A percentile compares a stretch with the other conserved stretches of the same genome.
phyloP scores from a whole-genome alignment of 352 stramenopile species.

The Phytophthora colocasiae region DNA sequence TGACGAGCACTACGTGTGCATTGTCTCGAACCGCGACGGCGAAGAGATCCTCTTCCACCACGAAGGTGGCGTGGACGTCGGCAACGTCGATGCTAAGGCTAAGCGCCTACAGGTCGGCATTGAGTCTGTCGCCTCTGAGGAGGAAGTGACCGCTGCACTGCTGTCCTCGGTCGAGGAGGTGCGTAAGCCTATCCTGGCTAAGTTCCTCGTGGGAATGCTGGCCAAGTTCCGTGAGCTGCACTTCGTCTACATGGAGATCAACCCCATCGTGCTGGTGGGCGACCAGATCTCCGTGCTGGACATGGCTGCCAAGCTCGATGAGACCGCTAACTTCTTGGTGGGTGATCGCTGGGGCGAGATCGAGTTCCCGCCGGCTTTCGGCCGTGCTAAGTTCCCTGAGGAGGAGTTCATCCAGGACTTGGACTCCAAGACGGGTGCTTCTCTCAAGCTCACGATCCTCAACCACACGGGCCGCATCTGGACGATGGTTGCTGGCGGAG shows the following conservation, averaged over 20 bases:
- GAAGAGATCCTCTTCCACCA: conserved; percentile 98
- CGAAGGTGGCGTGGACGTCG: conserved; percentile 96
- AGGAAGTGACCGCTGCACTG: conserved; percentile 76
- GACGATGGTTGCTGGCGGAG: conserved; percentile 97
- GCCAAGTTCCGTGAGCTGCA: conserved; percentile 95
- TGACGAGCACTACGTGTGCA: conserved; percentile 98
- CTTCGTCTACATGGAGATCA: conserved; percentile 99
- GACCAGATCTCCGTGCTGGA: conserved; percentile 95
- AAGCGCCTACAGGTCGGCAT: conserved; percentile 89
- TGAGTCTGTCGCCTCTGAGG: conserved; percentile 70
- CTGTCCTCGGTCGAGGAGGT: conserved; percentile 83
- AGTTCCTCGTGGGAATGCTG: conserved; percentile 93
- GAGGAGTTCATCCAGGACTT: conserved; percentile 96
- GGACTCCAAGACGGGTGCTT: conserved; percentile 95
- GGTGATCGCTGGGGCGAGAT: conserved; percentile 93
- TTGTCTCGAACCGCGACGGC: conserved; percentile 93
- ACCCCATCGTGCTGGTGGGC: conserved; percentile 95
- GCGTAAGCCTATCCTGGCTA: conserved; percentile 83
- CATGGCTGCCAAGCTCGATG: conserved; percentile 97
- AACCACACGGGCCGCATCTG: conserved; percentile 96
- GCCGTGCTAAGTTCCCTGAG: conserved; percentile 95
- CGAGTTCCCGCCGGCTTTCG: conserved; percentile 96
- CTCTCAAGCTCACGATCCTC: conserved; percentile 97
- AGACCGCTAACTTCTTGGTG: conserved; percentile 95
- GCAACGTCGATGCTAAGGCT: conserved; percentile 95